Conservation (phyloP, 2,329 filamentous ascomycete genomes). For the Cladosporium sp. region DNA sequence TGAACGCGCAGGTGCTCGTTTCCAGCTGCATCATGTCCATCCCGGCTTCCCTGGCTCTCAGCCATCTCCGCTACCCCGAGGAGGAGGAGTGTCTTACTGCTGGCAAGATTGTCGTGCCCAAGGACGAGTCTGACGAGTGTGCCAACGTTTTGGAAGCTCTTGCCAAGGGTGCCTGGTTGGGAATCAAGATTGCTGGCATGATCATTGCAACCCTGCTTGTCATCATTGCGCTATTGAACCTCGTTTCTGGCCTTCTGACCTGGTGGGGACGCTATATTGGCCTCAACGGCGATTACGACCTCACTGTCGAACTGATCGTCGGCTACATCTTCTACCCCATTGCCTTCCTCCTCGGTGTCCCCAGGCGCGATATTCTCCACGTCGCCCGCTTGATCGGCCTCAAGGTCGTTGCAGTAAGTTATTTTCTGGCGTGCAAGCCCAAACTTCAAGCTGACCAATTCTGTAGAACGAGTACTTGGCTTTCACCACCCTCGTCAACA, state of each 20-base stretch:
- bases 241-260: constrained; percentile 73
- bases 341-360: constrained; percentile 78
- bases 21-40: constrained; percentile 96
- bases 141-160: constrained; percentile 83
- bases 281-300: constrained; percentile 63
- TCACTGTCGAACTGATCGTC: constrained; percentile 74
- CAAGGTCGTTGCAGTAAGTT: constrained; percentile 72
- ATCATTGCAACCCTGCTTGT: constrained; percentile 78
- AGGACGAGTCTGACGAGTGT: constrained; percentile 73
- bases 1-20: constrained; percentile 81
- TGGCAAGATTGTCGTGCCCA: constrained; percentile 76
- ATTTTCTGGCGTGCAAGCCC: too few relatives aligned
- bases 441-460: constrained; percentile 1
- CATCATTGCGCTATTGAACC: constrained; percentile 74
- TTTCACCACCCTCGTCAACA: constrained; percentile 58
- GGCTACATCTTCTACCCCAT: constrained; percentile 78
- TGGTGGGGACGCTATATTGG: constrained; percentile 84
- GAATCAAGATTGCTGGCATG: constrained; percentile 83
- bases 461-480: constrained; percentile 74
- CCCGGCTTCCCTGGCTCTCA: constrained; percentile 83
- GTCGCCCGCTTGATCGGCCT: constrained; percentile 78
- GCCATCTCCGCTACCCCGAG: constrained; percentile 87
- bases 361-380: constrained; percentile 62
- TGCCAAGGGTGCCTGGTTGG: constrained; percentile 80
- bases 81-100: constrained; percentile 82